A percentile compares a stretch with the other conserved stretches of the same genome.
Evolutionary conservation across 345 rosid species (phyloP).

Genomic region (Eucalyptus curtisii): DNA sequence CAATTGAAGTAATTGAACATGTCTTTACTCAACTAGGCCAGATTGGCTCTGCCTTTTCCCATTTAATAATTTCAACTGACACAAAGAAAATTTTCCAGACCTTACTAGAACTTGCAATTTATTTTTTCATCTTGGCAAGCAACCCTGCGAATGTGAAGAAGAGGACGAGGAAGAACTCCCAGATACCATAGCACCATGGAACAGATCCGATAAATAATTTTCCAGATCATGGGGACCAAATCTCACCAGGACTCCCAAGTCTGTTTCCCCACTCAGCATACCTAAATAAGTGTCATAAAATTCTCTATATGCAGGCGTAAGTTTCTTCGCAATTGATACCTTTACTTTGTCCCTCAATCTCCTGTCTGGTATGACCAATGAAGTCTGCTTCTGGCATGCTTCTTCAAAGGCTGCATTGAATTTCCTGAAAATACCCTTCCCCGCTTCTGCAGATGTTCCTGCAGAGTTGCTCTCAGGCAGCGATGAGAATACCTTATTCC

Average conservation of each 20-base stretch:
- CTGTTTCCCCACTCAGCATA: constrained; percentile 14
- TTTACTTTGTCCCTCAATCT: constrained; percentile 54
- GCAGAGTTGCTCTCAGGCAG: constrained; percentile 16
- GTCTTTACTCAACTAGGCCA: background rate
- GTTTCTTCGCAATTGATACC: constrained; percentile 44
- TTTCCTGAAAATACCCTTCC: constrained; percentile 30
- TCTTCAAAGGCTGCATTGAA: constrained; percentile 69
- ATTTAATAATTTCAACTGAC: background rate
- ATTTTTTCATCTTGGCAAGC: background rate
- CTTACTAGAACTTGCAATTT: background rate
- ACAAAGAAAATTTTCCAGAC: background rate
- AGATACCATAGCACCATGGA: constrained; percentile 34
- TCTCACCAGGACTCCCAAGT: constrained; percentile 21
- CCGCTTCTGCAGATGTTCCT: constrained; percentile 23
- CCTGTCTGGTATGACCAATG: constrained; percentile 45
- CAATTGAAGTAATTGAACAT: background rate
- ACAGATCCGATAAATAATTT: constrained; percentile 61
- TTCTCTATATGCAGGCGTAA: constrained; percentile 43
- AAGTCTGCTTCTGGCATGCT: constrained; percentile 48
- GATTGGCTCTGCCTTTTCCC: background rate
- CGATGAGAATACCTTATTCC: constrained; percentile 47
- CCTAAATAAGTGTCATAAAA: constrained; percentile 28
- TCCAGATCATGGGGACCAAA: constrained; percentile 52
- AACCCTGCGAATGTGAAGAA: background rate
- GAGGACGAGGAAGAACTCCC: constrained; percentile 7